These are phyloP conservation scores for Penicillium vulpinum DNA, from an alignment of 2,329 filamentous ascomycete genomes.

Conservation along the genomic window DNA sequence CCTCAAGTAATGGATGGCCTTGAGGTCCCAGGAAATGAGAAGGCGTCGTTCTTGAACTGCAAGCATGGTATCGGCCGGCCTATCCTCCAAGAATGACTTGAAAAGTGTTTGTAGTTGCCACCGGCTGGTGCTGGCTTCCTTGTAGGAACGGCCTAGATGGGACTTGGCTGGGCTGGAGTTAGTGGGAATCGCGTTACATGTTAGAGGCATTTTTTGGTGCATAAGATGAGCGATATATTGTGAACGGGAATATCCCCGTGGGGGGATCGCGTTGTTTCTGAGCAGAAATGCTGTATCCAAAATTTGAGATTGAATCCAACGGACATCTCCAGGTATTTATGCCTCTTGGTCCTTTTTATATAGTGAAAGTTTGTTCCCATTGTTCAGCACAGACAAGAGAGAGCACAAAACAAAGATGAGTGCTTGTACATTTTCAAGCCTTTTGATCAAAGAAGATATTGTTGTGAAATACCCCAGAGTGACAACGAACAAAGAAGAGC, in stretches of 20 bases:
- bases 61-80: not conserved
- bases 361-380: not conserved
- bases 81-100: not conserved
- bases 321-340: not conserved
- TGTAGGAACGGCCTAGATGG: not conserved
- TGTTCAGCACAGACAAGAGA: not conserved
- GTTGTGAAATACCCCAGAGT: not conserved
- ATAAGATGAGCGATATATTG: not conserved
- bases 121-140: not conserved
- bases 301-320: not conserved
- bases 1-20: not conserved
- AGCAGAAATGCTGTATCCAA: not conserved
- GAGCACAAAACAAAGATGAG: not conserved
- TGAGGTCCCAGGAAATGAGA: constrained; percentile 7
- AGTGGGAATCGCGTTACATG: not conserved
- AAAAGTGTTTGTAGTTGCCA: not conserved
- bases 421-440: not conserved
- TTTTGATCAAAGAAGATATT: not conserved
- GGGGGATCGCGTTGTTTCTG: not conserved
- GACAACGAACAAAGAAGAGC: not conserved
- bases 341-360: not conserved
- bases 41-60: not conserved
- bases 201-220: not conserved
- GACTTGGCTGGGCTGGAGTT: not conserved
- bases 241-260: not conserved